Evolutionary conservation across 163 green algal genomes (phyloP).

Genomic region (Scenedesmus sp.): DNA sequence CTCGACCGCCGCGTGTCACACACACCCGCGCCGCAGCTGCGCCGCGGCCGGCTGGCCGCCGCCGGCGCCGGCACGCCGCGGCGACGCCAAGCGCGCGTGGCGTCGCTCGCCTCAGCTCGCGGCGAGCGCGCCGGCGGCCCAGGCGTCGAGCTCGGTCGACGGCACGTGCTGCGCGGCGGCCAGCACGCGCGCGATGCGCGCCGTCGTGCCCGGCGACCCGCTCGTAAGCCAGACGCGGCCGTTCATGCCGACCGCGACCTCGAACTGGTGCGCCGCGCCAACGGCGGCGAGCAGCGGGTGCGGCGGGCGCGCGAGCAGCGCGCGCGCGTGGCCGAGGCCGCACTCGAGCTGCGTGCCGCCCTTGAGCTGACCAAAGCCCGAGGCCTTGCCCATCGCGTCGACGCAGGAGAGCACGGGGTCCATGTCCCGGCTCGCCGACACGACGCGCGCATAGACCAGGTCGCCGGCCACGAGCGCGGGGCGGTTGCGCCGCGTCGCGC

Average conservation of each 20-base stretch:
- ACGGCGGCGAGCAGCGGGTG: conserved; percentile 71
- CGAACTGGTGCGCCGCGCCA: conserved; percentile 72
- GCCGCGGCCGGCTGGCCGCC: no score
- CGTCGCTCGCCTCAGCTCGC: no score
- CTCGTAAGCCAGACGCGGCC: conserved; percentile 80
- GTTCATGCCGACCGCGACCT: conserved; percentile 89
- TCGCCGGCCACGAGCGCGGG: conserved; percentile 72
- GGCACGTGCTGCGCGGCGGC: no score
- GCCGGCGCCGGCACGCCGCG: no score
- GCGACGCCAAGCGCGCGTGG: no score
- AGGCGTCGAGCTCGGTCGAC: no score
- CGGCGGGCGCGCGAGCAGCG: conserved; percentile 67
- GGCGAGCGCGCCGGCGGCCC: no score
- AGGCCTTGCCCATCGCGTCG: conserved; percentile 60
- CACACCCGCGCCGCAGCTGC: no score
- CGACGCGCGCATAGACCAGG: conserved; percentile 81
- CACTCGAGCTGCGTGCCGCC: conserved; percentile 64
- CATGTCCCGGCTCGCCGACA: conserved; percentile 60
- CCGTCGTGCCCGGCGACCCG: no score
- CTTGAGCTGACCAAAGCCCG: conserved; percentile 79
- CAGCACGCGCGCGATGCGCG: no score
- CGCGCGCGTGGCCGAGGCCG: conserved; percentile 57
- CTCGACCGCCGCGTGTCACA: no score
- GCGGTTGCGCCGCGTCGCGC: conserved; percentile 83
- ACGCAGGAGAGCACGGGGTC: conserved; percentile 70